A percentile compares a stretch with the other conserved stretches of the same genome.
Conservation (phyloP, 2,329 filamentous ascomycete genomes). For the Penicillium sp. region DNA sequence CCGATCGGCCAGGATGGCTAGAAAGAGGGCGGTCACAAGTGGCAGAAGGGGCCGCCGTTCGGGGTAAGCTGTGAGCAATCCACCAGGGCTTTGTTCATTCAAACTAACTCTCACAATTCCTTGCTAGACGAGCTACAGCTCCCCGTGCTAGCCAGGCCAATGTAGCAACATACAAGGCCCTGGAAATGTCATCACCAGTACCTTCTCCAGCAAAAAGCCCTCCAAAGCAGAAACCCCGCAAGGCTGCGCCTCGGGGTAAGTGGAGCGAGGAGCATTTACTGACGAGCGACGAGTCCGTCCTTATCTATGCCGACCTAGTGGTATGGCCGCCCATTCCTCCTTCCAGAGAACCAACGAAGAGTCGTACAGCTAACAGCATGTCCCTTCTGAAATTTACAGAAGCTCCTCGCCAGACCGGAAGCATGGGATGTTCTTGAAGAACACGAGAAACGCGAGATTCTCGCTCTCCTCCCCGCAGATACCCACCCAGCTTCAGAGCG, state of each 20-base stretch:
- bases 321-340: slow-evolving; percentile 27
- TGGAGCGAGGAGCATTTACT: slow-evolving; percentile 44
- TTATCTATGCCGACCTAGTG: slow-evolving; percentile 42
- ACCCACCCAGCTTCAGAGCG: slow-evolving; percentile 39
- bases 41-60: slow-evolving; percentile 31
- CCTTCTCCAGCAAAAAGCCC: slow-evolving; percentile 24
- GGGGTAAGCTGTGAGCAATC: slow-evolving; percentile 24
- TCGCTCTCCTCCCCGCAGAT: slow-evolving; percentile 45
- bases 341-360: background rate
- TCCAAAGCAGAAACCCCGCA: slow-evolving; percentile 37
- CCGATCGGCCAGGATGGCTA: slow-evolving; percentile 35
- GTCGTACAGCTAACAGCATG: background rate
- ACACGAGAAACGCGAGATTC: slow-evolving; percentile 44
- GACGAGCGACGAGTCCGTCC: slow-evolving; percentile 41
- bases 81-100: background rate
- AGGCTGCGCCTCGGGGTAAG: slow-evolving; percentile 36
- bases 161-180: slow-evolving; percentile 27
- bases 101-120: slow-evolving; percentile 15
- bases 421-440: slow-evolving; percentile 48
- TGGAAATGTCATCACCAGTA: slow-evolving; percentile 31
- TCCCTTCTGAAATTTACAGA: slow-evolving; percentile 28
- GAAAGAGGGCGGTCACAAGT: slow-evolving; percentile 37
- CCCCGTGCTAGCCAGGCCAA: slow-evolving; percentile 28
- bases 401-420: slow-evolving; percentile 42
- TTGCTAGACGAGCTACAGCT: slow-evolving; percentile 23